phyloP scores from a whole-genome alignment of 768 basidiomycete species.

The Cystobasidium tubakii region DNA sequence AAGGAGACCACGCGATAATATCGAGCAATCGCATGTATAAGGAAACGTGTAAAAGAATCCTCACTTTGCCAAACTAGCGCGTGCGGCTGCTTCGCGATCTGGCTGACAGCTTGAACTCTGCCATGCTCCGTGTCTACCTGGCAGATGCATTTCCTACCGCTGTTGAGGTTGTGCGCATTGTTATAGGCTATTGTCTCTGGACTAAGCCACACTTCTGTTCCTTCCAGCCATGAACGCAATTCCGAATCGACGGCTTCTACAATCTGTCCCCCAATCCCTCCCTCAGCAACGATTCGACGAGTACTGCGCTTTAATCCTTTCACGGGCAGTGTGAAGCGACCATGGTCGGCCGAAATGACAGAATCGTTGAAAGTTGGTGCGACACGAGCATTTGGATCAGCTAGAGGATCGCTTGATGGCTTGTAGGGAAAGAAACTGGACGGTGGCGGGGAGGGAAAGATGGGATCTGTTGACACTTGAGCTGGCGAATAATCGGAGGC shows the following conservation, averaged over 20 bases:
- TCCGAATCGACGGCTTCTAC: constrained; percentile 2
- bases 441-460: constrained; percentile 30
- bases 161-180: neutral
- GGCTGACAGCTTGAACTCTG: neutral
- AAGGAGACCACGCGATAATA: constrained; percentile 33
- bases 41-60: constrained; percentile 26
- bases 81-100: constrained; percentile 29
- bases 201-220: neutral
- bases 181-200: neutral
- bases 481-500: constrained; percentile 27
- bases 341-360: constrained; percentile 19
- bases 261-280: constrained; percentile 15
- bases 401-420: neutral
- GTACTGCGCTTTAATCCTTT: constrained; percentile 27
- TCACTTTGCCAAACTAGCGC: constrained; percentile 25
- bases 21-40: constrained; percentile 26
- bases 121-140: neutral
- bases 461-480: neutral
- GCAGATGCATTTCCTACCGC: neutral
- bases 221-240: constrained; percentile 19
- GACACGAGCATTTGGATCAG: neutral
- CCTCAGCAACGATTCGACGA: constrained; percentile 19
- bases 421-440: constrained; percentile 25
- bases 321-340: constrained; percentile 25
- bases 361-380: constrained; percentile 5